Evolutionary conservation across 257 asterid species (phyloP).

Genomic region (Euphrasia confusa): DNA sequence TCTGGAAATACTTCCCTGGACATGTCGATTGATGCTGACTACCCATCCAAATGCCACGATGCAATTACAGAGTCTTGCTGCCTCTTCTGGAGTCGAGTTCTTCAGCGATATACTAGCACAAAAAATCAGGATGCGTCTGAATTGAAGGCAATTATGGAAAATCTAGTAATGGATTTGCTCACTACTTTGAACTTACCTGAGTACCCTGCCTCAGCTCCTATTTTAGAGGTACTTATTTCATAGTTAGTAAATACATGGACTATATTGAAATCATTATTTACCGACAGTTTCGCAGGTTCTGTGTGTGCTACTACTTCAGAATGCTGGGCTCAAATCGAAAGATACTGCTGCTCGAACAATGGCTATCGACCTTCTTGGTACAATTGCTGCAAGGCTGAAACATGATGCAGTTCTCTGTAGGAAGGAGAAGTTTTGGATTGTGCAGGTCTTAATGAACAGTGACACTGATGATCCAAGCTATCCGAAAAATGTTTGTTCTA

Average conservation of each 20-base stretch:
- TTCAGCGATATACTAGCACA: constrained; percentile 78
- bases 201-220: constrained; percentile 92
- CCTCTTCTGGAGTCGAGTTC: constrained; percentile 98
- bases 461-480: constrained; percentile 37
- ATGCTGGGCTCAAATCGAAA: constrained; percentile 92
- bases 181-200: constrained; percentile 88
- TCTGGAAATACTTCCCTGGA: constrained; percentile 61
- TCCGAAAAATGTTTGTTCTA: constrained; percentile 56
- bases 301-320: constrained; percentile 92
- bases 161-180: constrained; percentile 89
- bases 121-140: constrained; percentile 91
- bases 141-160: constrained; percentile 82
- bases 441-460: constrained; percentile 47
- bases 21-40: constrained; percentile 59
- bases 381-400: constrained; percentile 94
- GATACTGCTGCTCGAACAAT: constrained; percentile 83
- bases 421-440: constrained; percentile 81
- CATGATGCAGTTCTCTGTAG: constrained; percentile 72
- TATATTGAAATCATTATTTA: constrained; percentile 27
- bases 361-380: constrained; percentile 99
- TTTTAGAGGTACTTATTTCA: constrained; percentile 66
- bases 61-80: constrained; percentile 92
- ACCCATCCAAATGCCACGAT: constrained; percentile 79
- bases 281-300: constrained; percentile 65
- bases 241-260: constrained; percentile 21